phyloP scores from a whole-genome alignment of 805 yeast genomes.

The Starmera amethionina region DNA sequence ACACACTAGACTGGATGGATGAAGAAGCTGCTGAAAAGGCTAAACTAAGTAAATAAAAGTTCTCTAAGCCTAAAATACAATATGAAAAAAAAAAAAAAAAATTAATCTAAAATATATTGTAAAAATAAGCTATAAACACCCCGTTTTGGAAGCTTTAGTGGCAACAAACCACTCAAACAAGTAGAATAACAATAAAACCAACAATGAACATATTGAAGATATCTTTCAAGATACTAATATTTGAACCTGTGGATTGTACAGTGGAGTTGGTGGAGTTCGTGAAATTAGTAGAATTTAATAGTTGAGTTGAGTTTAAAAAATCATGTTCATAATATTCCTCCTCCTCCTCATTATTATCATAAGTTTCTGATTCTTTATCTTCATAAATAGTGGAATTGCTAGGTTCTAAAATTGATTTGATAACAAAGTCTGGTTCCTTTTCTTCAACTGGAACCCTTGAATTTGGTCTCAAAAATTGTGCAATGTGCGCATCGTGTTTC shows the following conservation, averaged over 20 bases:
- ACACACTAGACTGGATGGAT: constrained; percentile 83
- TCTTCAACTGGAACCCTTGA: constrained; percentile 16
- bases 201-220: background rate
- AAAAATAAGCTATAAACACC: no score
- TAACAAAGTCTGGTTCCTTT: constrained; percentile 16
- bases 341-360: background rate
- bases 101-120: no score
- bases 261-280: background rate
- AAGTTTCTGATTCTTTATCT: no score
- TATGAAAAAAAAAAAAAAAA: background rate
- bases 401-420: constrained; percentile 11
- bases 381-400: no score
- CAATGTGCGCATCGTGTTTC: constrained; percentile 26
- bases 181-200: no score
- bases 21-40: constrained; percentile 29
- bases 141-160: no score
- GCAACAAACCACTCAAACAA: no score
- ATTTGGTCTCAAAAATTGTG: constrained; percentile 18
- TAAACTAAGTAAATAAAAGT: background rate
- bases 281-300: background rate
- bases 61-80: background rate
- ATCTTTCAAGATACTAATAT: background rate
- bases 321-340: background rate
- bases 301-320: background rate
- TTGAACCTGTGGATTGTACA: background rate